Conservation (phyloP, 768 basidiomycete genomes). For the Auricularia heimuer region DNA sequence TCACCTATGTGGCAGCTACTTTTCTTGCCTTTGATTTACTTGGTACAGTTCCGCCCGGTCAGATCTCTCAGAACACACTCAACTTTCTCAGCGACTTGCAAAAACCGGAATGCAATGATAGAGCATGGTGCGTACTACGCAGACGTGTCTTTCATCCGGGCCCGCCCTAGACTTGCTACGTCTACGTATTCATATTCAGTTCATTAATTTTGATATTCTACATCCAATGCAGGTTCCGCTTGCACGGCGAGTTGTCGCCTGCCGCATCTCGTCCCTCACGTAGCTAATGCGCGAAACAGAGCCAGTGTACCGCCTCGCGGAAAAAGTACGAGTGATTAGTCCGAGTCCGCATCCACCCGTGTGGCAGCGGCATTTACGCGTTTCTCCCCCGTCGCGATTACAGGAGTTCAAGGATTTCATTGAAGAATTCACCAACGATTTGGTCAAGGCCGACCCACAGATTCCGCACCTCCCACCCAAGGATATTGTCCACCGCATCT, state of each 20-base stretch:
- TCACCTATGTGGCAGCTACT: too few relatives aligned
- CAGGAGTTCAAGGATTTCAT: constrained; percentile 81
- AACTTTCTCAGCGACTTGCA: constrained; percentile 63
- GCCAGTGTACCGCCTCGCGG: constrained; percentile 69
- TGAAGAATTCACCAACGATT: constrained; percentile 52
- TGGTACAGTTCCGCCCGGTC: constrained; percentile 63
- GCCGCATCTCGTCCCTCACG: neutral
- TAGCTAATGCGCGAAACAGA: constrained; percentile 30
- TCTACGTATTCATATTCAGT: neutral
- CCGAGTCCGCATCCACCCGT: neutral
- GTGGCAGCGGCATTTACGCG: neutral
- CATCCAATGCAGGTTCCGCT: neutral
- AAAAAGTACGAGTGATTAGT: constrained; percentile 31
- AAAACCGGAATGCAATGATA: constrained; percentile 72
- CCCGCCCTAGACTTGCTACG: neutral
- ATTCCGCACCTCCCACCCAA: constrained; percentile 79
- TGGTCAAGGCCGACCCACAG: constrained; percentile 68
- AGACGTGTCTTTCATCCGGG: constrained; percentile 2
- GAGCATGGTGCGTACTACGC: constrained; percentile 48
- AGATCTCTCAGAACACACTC: constrained; percentile 78
- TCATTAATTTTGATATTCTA: neutral
- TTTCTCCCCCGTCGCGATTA: neutral
- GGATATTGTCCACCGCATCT: constrained; percentile 86
- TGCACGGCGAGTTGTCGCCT: neutral
- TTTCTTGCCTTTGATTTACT: neutral